These are phyloP conservation scores for Tetracladium maxilliforme DNA, from an alignment of 2,329 filamentous ascomycete species.

Conservation along the genomic window DNA sequence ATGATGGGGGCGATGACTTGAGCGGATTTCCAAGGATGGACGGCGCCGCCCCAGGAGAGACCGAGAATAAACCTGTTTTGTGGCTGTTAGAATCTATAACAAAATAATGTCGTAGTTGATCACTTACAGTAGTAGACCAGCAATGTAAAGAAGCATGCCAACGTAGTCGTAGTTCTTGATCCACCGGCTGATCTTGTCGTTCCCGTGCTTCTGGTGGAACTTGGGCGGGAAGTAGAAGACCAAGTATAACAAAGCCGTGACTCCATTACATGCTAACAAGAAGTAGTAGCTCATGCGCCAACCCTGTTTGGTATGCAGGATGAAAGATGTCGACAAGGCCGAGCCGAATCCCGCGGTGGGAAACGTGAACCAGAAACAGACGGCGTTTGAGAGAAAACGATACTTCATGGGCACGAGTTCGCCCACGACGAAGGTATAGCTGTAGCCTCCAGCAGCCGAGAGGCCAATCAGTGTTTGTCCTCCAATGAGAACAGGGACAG, in stretches of 20 bases:
- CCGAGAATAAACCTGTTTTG: too few species aligned
- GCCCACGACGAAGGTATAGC: constrained; percentile 18
- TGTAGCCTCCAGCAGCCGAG: constrained; percentile 18
- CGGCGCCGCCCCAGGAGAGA: constrained; percentile 15
- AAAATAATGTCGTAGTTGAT: too few species aligned
- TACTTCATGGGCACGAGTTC: constrained; percentile 22
- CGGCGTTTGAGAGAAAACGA: constrained; percentile 15
- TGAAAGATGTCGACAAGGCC: constrained; percentile 12
- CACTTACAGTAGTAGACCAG: constrained; percentile 14
- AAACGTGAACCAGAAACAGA: constrained; percentile 16
- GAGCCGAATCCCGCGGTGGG: constrained; percentile 13
- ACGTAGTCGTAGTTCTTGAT: constrained; percentile 17
- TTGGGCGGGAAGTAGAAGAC: constrained; percentile 18
- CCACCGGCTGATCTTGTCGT: too few species aligned
- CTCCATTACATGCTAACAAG: constrained; percentile 13
- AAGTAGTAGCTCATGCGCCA: constrained; percentile 16
- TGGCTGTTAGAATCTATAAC: too few species aligned
- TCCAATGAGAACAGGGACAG: constrained; percentile 19
- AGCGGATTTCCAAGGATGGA: constrained; percentile 16
- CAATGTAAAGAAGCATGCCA: constrained; percentile 14
- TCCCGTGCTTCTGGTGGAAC: constrained; percentile 14
- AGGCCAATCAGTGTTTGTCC: constrained; percentile 20
- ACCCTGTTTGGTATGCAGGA: constrained; percentile 10
- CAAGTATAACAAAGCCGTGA: constrained; percentile 13
- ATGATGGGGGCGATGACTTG: constrained; percentile 15